Evolutionary conservation across 2,329 filamentous ascomycete species (phyloP).

Genomic region (Aureobasidium sp.): DNA sequence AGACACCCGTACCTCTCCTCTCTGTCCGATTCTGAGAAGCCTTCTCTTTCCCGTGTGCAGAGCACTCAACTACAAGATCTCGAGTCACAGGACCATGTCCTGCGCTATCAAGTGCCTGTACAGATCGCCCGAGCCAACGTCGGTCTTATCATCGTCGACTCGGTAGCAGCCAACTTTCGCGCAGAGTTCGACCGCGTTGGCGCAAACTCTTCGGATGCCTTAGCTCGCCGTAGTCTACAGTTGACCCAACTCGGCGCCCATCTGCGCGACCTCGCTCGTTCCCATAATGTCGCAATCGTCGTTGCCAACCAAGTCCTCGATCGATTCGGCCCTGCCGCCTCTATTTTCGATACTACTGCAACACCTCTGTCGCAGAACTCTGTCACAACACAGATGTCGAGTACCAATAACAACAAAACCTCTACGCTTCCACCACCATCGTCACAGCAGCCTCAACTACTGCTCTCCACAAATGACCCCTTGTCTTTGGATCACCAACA

Average conservation of each 20-base stretch:
- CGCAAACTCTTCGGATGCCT: conserved; percentile 29
- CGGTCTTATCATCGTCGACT: conserved; percentile 81
- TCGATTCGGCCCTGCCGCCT: conserved; percentile 53
- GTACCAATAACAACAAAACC: neutral
- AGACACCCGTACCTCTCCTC: conserved; percentile 55
- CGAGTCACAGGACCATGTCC: conserved; percentile 90
- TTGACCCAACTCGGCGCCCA: conserved; percentile 69
- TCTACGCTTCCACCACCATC: neutral
- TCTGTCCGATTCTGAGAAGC: conserved; percentile 37
- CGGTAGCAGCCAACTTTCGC: conserved; percentile 90
- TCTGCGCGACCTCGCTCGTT: conserved; percentile 67
- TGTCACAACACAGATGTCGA: neutral
- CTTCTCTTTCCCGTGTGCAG: conserved; percentile 69
- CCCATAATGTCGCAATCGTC: conserved; percentile 72
- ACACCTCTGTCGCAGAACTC: conserved; percentile 9
- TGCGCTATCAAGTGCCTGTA: conserved; percentile 86
- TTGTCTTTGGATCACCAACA: conserved; percentile 83
- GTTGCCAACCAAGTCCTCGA: conserved; percentile 95
- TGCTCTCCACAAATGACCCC: conserved; percentile 43
- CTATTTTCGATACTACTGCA: neutral
- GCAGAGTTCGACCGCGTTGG: conserved; percentile 66
- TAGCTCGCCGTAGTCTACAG: conserved; percentile 70
- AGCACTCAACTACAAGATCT: conserved; percentile 81
- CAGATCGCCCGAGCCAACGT: conserved; percentile 68
- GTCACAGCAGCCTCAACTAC: neutral